Conservation (phyloP, 768 basidiomycete species). For the Hemileccinum rubropunctum region DNA sequence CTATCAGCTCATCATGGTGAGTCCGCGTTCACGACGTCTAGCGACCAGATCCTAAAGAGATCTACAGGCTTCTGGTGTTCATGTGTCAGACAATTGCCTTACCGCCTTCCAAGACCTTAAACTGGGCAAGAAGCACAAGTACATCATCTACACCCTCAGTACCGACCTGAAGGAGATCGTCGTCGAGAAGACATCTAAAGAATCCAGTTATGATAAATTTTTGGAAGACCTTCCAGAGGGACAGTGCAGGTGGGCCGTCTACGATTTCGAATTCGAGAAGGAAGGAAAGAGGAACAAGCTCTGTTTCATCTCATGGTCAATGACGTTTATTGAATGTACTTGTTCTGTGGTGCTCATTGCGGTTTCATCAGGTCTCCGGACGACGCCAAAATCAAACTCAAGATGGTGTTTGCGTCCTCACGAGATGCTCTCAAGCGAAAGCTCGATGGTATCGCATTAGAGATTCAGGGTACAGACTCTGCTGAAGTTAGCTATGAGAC, state of each 20-base stretch:
- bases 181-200: slow-evolving; percentile 60
- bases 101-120: slow-evolving; percentile 17
- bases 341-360: not conserved
- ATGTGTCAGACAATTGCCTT: slow-evolving; percentile 52
- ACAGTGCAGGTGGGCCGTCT: slow-evolving; percentile 85
- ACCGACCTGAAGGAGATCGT: slow-evolving; percentile 62
- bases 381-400: slow-evolving; percentile 75
- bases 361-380: slow-evolving; percentile 74
- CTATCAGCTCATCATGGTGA: slow-evolving; percentile 31
- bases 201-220: slow-evolving; percentile 67
- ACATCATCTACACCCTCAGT: slow-evolving; percentile 79
- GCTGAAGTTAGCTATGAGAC: slow-evolving; percentile 68
- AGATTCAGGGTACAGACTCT: slow-evolving; percentile 84
- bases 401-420: slow-evolving; percentile 96
- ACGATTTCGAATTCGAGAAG: slow-evolving; percentile 83
- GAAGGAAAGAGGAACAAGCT: slow-evolving; percentile 86
- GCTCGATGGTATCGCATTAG: slow-evolving; percentile 75
- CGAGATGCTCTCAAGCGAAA: slow-evolving; percentile 73
- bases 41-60: not conserved
- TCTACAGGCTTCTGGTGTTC: slow-evolving; percentile 37
- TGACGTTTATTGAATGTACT: slow-evolving; percentile 16
- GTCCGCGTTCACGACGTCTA: slow-evolving; percentile 5
- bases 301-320: slow-evolving; percentile 83
- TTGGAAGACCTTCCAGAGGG: slow-evolving; percentile 63
- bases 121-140: slow-evolving; percentile 62